Evolutionary conservation across 768 basidiomycete species (phyloP).

Genomic region (Termitomyces sp.): DNA sequence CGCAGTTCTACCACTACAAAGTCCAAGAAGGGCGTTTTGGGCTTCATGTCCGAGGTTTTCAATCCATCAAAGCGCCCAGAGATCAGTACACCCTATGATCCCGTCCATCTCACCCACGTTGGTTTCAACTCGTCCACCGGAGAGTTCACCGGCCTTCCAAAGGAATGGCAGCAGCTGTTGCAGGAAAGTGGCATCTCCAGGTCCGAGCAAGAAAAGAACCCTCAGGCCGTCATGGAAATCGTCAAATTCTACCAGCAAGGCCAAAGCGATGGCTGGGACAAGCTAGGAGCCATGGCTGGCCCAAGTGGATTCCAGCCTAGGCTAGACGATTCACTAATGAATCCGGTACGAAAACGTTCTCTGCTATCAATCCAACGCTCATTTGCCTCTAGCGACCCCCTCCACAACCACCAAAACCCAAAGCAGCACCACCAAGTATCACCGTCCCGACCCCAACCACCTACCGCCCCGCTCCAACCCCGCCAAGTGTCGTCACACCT

Average conservation of each 20-base stretch:
- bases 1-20: conserved; percentile 49
- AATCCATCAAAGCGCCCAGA: conserved; percentile 75
- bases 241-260: conserved; percentile 98
- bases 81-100: conserved; percentile 98
- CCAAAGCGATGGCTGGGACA: conserved; percentile 80
- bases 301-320: conserved; percentile 30
- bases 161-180: conserved; percentile 97
- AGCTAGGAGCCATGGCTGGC: conserved; percentile 56
- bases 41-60: conserved; percentile 69
- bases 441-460: conserved; percentile 44
- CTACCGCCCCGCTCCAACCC: conserved; percentile 76
- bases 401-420: conserved; percentile 47
- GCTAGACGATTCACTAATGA: conserved; percentile 50
- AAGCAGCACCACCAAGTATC: too few species aligned
- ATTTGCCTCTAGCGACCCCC: conserved; percentile 45
- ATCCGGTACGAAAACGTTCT: conserved; percentile 43
- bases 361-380: too few species aligned
- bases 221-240: conserved; percentile 97
- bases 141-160: conserved; percentile 96
- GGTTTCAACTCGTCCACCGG: conserved; percentile 99
- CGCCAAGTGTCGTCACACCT: conserved; percentile 59
- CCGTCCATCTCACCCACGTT: conserved; percentile 98
- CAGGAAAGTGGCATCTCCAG: conserved; percentile 95
- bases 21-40: conserved; percentile 67
- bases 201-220: conserved; percentile 95